These are phyloP conservation scores for Papilionanthe hybrid DNA, from an alignment of 116 monocot genomes.

Conservation along the genomic window DNA sequence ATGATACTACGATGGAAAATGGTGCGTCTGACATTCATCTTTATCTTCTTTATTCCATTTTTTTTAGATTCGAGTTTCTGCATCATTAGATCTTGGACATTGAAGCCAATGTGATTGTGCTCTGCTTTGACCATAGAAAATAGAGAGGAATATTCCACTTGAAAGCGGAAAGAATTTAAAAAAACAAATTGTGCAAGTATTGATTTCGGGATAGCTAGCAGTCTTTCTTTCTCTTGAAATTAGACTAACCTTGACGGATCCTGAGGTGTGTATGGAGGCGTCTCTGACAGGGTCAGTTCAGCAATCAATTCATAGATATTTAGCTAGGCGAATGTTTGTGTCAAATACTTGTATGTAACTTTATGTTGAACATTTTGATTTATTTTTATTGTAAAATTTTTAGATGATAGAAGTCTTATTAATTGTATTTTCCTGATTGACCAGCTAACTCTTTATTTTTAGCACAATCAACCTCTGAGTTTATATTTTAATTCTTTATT, in stretches of 20 bases:
- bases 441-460: background rate
- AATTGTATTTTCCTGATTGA: background rate
- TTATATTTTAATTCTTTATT: background rate
- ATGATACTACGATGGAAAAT: background rate
- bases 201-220: background rate
- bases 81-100: background rate
- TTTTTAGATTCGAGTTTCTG: background rate
- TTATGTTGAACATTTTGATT: constrained; percentile 6
- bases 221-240: background rate
- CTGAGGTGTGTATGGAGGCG: background rate
- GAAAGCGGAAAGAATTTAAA: background rate
- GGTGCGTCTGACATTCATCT: background rate
- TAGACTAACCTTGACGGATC: background rate
- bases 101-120: background rate
- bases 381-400: background rate
- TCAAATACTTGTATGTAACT: constrained; percentile 19
- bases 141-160: background rate
- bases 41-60: background rate
- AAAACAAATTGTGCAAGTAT: background rate
- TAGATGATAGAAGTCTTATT: background rate
- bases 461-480: background rate
- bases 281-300: background rate
- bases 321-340: background rate
- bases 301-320: background rate
- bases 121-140: background rate